phyloP scores from a whole-genome alignment of 371 early-diverging fungal species.

The Amoeboradix gromovi region DNA sequence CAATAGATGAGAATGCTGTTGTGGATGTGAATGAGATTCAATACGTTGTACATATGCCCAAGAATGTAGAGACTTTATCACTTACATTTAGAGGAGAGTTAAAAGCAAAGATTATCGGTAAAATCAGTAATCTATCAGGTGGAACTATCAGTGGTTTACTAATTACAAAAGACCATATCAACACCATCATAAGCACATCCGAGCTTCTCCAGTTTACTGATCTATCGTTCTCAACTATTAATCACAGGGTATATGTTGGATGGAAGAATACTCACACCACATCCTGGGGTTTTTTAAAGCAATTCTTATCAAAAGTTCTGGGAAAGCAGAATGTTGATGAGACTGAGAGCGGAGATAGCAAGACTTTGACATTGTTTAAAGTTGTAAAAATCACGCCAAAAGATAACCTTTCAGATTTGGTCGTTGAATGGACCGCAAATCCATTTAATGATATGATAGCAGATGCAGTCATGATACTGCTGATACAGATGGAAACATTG shows the following conservation, averaged over 20 bases:
- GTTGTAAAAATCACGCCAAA: constrained; percentile 10
- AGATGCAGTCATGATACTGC: constrained; percentile 58
- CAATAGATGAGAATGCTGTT: constrained; percentile 43
- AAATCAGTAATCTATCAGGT: constrained; percentile 36
- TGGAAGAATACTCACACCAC: neutral
- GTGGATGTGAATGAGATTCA: constrained; percentile 10
- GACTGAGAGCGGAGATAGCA: too few relatives aligned
- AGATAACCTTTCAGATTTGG: constrained; percentile 8
- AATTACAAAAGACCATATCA: constrained; percentile 59
- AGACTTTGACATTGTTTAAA: constrained; percentile 15
- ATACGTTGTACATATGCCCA: constrained; percentile 36
- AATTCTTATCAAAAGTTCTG: constrained; percentile 18
- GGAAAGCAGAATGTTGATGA: constrained; percentile 45
- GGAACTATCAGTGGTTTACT: constrained; percentile 43
- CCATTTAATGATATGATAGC: constrained; percentile 79
- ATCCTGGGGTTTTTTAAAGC: neutral
- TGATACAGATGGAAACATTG: constrained; percentile 49
- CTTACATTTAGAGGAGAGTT: constrained; percentile 84
- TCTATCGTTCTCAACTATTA: constrained; percentile 28
- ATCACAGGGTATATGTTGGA: neutral
- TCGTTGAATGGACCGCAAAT: constrained; percentile 68
- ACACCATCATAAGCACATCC: constrained; percentile 41
- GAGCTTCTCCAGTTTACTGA: constrained; percentile 51
- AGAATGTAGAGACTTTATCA: constrained; percentile 72
- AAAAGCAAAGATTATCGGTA: constrained; percentile 62